Evolutionary conservation across 1,284 basidiomycete genomes (phyloP), one percentile per base, ranked within the genome.

Genomic region (Sanghuangporus weigelae): DNA sequence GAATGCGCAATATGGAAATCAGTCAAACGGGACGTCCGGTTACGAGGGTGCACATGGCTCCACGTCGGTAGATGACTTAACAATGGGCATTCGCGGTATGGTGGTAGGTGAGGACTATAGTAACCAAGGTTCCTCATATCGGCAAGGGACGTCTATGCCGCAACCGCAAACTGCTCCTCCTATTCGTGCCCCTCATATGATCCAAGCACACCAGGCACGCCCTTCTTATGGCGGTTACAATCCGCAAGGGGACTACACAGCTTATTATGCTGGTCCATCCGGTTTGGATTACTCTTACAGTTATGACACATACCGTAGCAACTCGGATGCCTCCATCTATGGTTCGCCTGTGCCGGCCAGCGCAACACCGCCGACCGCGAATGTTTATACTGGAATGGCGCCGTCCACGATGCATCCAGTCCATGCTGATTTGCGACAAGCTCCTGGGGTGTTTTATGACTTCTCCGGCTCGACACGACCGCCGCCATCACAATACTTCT

Each of bases 1-100:
- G 35, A 77, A 75, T 69, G 63, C 74, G 35, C 64, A 65, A 44
- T 63, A 50, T 58, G 67, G 70, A 48, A 71, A 71, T 57, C 61
- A 62, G 44, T 74, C 76, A 68, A 74, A 71, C 59, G 72, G 71
- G 57, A 68, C 68, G 8, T 53, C 55, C 6, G 46, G 38, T 23
- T 81, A 84, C 67, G 83, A 85, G 66, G 68, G 77, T 53, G 64
- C 74, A 36, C 77, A 78, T 66, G 72, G 77, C 14, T 71, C 81
- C 11, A 73, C 80, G 48, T 69, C 76, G 35, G 78, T 78, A 16
- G 81, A 82, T 57, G 86, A 88, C 39, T 75, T 87, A 39, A 76
- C 84, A 21, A 71, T 81, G 46, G 79, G 82, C 1, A 75, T 90
- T 59, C 82, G 86, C 64, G 85, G 85, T 8, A 87, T 90, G 83